Evolutionary conservation across 208 protist genomes (phyloP).

Genomic region (Herpetomonas muscarum): DNA sequence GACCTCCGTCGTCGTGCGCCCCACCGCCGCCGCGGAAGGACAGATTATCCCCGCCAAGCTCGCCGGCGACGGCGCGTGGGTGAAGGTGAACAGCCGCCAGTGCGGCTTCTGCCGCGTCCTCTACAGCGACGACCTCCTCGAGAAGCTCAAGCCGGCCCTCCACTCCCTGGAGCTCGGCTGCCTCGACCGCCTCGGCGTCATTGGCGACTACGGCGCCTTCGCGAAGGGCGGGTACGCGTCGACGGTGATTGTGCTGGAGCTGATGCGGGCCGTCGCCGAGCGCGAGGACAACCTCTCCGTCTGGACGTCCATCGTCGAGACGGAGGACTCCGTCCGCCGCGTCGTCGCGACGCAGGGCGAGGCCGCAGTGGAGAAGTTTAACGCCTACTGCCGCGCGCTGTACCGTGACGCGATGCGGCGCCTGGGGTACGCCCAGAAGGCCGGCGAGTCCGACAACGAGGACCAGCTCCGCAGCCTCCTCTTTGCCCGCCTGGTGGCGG

Average conservation of each 20-base stretch:
- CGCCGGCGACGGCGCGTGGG: constrained; percentile 24
- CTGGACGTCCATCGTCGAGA: constrained; percentile 5
- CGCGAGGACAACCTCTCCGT: constrained; percentile 10
- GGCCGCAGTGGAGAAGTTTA: constrained; percentile 16
- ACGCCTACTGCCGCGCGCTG: constrained; percentile 23
- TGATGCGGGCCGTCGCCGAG: constrained; percentile 25
- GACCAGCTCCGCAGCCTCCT: constrained; percentile 24
- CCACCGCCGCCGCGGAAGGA: constrained; percentile 12
- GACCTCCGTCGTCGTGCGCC: constrained; percentile 11
- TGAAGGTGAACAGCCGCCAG: constrained; percentile 70
- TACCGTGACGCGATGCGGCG: constrained; percentile 20
- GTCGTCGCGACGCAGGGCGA: constrained; percentile 18
- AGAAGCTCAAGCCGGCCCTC: constrained; percentile 36
- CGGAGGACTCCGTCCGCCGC: constrained; percentile 19
- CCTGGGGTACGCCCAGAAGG: constrained; percentile 18
- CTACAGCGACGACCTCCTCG: constrained; percentile 51
- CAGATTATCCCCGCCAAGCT: background rate
- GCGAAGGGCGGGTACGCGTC: constrained; percentile 51
- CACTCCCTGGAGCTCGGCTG: background rate
- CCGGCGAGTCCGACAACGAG: constrained; percentile 19
- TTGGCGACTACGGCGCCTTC: constrained; percentile 72
- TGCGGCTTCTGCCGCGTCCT: constrained; percentile 73
- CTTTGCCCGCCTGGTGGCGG: constrained; percentile 19
- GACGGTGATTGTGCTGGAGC: constrained; percentile 33
- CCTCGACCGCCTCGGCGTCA: constrained; percentile 61